Percentiles rank a stretch among this genome's conserved stretches.
Conservation (phyloP, 2,329 filamentous ascomycete genomes). For the Curvularia sp. region DNA sequence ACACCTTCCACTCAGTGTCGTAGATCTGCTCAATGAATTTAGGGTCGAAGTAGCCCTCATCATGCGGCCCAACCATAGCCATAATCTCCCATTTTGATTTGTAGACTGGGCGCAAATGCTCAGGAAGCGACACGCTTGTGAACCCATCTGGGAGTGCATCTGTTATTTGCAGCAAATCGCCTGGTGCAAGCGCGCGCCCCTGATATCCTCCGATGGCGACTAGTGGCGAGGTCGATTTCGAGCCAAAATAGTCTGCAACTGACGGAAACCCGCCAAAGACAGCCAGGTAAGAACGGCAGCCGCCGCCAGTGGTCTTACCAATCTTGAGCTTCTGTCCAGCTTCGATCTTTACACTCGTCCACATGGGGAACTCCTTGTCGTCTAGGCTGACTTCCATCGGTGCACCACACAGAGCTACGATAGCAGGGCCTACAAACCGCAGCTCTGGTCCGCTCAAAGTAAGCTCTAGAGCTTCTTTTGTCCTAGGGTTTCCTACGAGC, state of each 20-base stretch:
- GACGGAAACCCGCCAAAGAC: constrained; percentile 62
- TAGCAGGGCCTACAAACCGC: constrained; percentile 60
- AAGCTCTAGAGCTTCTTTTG: constrained; percentile 64
- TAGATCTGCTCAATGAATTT: constrained; percentile 66
- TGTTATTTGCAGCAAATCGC: constrained; percentile 59
- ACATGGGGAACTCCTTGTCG: constrained; percentile 59
- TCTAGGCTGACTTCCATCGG: constrained; percentile 61
- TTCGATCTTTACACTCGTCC: constrained; percentile 60
- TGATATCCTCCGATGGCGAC: constrained; percentile 67
- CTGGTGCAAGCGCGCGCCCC: constrained; percentile 61
- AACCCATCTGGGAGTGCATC: constrained; percentile 48
- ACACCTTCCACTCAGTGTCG: constrained; percentile 64
- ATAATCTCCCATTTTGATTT: constrained; percentile 60
- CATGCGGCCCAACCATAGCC: constrained; percentile 64
- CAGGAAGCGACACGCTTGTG: constrained; percentile 50
- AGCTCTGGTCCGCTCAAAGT: constrained; percentile 67
- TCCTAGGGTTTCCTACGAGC: constrained; percentile 63
- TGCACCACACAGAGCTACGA: constrained; percentile 65
- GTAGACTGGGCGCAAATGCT: constrained; percentile 58
- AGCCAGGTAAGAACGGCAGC: constrained; percentile 66
- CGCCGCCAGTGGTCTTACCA: constrained; percentile 60
- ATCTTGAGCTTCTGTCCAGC: constrained; percentile 62
- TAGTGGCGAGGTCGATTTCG: constrained; percentile 65
- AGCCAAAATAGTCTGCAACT: constrained; percentile 64
- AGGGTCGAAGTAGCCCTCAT: constrained; percentile 59